Base-by-base conservation (phyloP, 768 basidiomycete species). In the Termitomyces sp. region DNA sequence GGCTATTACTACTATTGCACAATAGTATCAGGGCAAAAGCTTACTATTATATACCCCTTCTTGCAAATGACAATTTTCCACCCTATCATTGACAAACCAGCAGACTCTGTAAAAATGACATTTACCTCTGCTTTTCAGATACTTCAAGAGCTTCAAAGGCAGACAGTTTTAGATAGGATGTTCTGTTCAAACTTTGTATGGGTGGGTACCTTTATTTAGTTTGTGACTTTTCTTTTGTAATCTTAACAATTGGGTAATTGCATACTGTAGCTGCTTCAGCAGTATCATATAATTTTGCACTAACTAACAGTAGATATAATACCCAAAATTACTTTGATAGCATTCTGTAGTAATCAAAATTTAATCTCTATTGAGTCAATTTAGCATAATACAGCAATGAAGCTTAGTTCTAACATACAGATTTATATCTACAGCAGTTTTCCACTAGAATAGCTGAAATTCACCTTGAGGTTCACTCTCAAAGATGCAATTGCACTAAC, bases 101-200 rank as follows among this genome's bases (percentile, higher is more conserved):
- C 40, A 7, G 44, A 57, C 38, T 50, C 60, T 26, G 44, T 59
- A 1, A 55, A 56, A n/a, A 8, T 57, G 8, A 37, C 52, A 23
- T 15, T 38, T 23, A 33, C 17, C 3, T 28, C 31, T 15, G 11
- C 35, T 12, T 14, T n/a, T 17, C 49, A 47, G 15, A 53, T 55
- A 48, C 12, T 12, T 5, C 50, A 55, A 17, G n/a, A n/a, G n/a
- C n/a, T n/a, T n/a, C n/a, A n/a, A n/a, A n/a, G n/a, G n/a, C n/a
- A n/a, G n/a, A 30, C 30, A 23, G 43, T 12, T 21, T 23, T 5
- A 14, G 11, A n/a, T n/a, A n/a, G n/a, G n/a, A n/a, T n/a, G n/a
- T n/a, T 75, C 30, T 68, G 73, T 41, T 71, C 68, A 23, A 75
- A 68, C 44, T 59, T 75, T 21, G 64, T 67, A n/a, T 57, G 59